A percentile compares a stretch with the other conserved stretches of the same genome.
Evolutionary conservation across 768 basidiomycete species (phyloP).

Genomic region (Suillus placidus): DNA sequence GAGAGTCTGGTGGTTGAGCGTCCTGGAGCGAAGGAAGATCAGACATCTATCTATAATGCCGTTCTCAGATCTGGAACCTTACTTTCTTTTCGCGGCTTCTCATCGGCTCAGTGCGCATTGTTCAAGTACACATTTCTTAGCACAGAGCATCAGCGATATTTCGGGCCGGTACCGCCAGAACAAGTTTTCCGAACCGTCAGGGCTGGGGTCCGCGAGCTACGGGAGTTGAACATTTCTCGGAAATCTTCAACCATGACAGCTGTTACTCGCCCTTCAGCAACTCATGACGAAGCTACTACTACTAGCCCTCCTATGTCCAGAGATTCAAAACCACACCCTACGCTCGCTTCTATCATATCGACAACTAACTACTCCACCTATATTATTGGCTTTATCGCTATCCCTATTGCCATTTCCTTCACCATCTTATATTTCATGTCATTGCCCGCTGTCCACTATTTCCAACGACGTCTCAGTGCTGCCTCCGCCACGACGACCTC

Average conservation of each 20-base stretch:
- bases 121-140: neutral
- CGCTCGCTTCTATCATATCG: neutral
- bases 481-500: neutral
- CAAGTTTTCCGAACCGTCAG: neutral
- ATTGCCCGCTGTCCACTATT: neutral
- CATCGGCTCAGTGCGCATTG: neutral
- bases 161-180: neutral
- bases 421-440: neutral
- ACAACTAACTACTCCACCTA: neutral
- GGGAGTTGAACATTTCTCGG: neutral
- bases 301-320: neutral
- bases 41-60: neutral
- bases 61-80: neutral
- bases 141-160: neutral
- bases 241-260: neutral
- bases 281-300: neutral
- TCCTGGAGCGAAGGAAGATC: neutral
- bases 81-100: conserved; percentile 2
- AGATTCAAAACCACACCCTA: neutral
- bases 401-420: neutral
- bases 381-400: neutral
- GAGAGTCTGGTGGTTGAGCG: neutral
- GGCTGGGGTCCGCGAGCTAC: neutral
- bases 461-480: neutral
- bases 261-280: neutral